Conservation (phyloP, 2,329 filamentous ascomycete genomes). For the Fusarium irregulare region DNA sequence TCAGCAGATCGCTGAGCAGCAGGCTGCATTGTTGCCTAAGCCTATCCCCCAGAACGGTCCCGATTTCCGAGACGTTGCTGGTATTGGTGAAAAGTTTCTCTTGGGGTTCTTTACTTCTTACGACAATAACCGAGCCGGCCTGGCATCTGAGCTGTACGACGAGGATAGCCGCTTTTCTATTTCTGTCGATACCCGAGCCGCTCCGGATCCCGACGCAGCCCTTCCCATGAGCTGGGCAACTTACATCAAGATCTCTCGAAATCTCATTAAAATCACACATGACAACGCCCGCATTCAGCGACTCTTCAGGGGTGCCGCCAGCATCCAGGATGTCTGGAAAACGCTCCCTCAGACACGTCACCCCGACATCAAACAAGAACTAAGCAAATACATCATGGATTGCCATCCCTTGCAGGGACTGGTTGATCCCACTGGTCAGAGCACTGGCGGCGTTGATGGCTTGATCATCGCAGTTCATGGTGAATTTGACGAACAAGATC, state of each 20-base stretch:
- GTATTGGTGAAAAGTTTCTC: constrained; percentile 81
- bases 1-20: constrained; percentile 71
- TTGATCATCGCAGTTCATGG: constrained; percentile 84
- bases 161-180: constrained; percentile 79
- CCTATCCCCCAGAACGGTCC: constrained; percentile 72
- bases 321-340: constrained; percentile 76
- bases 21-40: constrained; percentile 62
- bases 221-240: constrained; percentile 72
- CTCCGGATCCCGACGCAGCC: constrained; percentile 59
- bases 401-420: constrained; percentile 80
- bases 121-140: constrained; percentile 74
- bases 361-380: constrained; percentile 73
- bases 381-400: constrained; percentile 84
- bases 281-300: constrained; percentile 71
- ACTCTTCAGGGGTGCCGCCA: constrained; percentile 70
- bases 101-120: constrained; percentile 78
- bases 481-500: constrained; percentile 81
- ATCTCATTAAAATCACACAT: constrained; percentile 76
- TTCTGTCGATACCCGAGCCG: constrained; percentile 72
- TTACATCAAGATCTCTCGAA: constrained; percentile 83
- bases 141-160: constrained; percentile 79
- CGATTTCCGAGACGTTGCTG: constrained; percentile 78
- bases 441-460: constrained; percentile 76
- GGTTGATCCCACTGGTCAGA: constrained; percentile 74
- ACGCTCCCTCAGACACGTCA: constrained; percentile 79